Base-by-base conservation (phyloP, 163 green algal species). In the Chlorella variabilis region DNA sequence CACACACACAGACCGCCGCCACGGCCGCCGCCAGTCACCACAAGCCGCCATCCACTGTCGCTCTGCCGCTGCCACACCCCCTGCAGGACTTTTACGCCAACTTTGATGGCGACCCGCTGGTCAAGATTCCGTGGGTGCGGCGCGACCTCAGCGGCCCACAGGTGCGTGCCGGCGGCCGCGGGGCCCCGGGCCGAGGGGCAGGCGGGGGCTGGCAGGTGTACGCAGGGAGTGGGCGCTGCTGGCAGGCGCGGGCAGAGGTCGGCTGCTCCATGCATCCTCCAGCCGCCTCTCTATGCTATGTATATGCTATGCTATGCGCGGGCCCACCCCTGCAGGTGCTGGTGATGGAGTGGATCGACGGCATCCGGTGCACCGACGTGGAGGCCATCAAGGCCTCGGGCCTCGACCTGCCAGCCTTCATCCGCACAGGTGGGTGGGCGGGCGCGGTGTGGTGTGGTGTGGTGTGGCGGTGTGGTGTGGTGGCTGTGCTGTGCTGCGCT, bases 311-410 rank as follows among this genome's bases (percentile, higher is more conserved):
- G 54, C 54, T 63, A 15, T 63, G 18, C n/a, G n/a, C n/a, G n/a
- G n/a, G n/a, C n/a, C 8, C 45, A 54, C 23, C 9, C 23, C 20
- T 63, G 54, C 70, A 61, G 45, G 79, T 92, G 31, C 83, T 92
- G 42, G 89, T 97, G 23, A 99, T 99, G 97, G 97, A 99, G 90
- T 99, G 97, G 97, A 98, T 99, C 68, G 94, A 99, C 75, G 97
- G 97, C 75, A 92, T 99, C 39, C 89, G 96, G 2, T 75, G 62
- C 76, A 68, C 76, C 23, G 92, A 98, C 73, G 92, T 93, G 1
- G 79, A 86, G 21, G 85, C 39, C 83, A 94, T 96, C 75, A 84
- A 83, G 51, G 80, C 51, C 38, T 89, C 81, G 38, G 90, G 90
- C 79, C 82, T 93, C 1, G 88, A 97, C 81, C 90, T 97, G 51